phyloP scores from a whole-genome alignment of 345 rosid genomes.

The Citrus glauca region DNA sequence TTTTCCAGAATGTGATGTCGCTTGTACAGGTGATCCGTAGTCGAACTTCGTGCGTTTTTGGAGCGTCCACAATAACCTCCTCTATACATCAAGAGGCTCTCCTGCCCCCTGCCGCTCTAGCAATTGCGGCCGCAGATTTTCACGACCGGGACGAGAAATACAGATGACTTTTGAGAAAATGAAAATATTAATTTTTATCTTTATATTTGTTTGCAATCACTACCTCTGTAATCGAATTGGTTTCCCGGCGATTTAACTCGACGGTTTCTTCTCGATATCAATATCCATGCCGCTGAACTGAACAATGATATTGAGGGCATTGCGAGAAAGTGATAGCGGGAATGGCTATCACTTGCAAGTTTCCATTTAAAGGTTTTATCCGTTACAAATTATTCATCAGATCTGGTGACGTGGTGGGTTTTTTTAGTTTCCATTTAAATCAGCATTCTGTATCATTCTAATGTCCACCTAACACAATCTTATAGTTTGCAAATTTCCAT shows the following conservation, averaged over 20 bases:
- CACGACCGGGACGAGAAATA: not conserved
- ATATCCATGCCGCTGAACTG: not conserved
- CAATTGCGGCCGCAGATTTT: conserved; percentile 53
- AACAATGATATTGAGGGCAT: too few species aligned
- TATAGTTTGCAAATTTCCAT: too few species aligned
- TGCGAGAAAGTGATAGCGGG: too few species aligned
- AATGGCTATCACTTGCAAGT: too few species aligned
- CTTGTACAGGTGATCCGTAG: conserved; percentile 68
- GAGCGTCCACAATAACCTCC: conserved; percentile 76
- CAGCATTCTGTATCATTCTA: too few species aligned
- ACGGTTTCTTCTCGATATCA: not conserved
- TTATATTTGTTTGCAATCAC: not conserved
- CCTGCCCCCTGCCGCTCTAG: conserved; percentile 61
- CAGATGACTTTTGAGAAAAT: not conserved
- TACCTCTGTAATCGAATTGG: conserved; percentile 50
- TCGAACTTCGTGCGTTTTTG: conserved; percentile 68
- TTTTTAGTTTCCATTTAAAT: too few species aligned
- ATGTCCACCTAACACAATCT: too few species aligned
- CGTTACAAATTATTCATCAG: too few species aligned
- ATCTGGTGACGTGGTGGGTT: too few species aligned
- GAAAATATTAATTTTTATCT: not conserved
- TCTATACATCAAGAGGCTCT: conserved; percentile 64
- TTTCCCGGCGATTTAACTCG: conserved; percentile 26
- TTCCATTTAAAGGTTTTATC: too few species aligned
- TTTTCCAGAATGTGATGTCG: conserved; percentile 70